Conservation (phyloP, 1,139 yeast genomes). For the Kurtzmaniella quercitrusa region DNA sequence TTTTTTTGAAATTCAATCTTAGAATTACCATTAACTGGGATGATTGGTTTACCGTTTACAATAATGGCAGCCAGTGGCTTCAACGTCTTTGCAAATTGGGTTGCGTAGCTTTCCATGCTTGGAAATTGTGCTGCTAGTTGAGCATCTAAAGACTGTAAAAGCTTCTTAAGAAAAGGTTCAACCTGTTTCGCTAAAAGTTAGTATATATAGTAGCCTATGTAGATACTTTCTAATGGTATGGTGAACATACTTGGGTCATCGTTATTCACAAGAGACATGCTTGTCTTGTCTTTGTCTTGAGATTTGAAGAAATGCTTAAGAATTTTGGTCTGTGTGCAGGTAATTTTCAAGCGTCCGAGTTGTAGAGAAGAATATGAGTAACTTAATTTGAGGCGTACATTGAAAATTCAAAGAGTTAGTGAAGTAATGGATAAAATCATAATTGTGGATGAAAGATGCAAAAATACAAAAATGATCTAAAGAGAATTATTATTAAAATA, state of each 20-base stretch:
- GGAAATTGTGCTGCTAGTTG: slow-evolving; percentile 28
- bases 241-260: not conserved
- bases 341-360: not conserved
- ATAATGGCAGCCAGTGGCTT: slow-evolving; percentile 49
- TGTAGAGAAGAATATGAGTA: too few relatives aligned
- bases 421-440: too few relatives aligned
- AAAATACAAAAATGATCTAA: too few relatives aligned
- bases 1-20: slow-evolving; percentile 58
- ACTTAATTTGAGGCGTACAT: too few relatives aligned
- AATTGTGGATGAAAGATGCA: too few relatives aligned
- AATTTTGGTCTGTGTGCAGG: not conserved
- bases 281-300: not conserved
- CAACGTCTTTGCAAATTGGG: slow-evolving; percentile 47
- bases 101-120: slow-evolving; percentile 47
- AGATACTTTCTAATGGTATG: not conserved
- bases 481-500: too few relatives aligned
- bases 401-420: too few relatives aligned
- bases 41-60: slow-evolving; percentile 62
- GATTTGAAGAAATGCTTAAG: too few relatives aligned
- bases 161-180: slow-evolving; percentile 41
- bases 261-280: slow-evolving; percentile 1
- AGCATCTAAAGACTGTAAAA: slow-evolving; percentile 36
- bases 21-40: slow-evolving; percentile 37
- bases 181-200: slow-evolving; percentile 36
- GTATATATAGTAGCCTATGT: slow-evolving; percentile 1